Conservation (phyloP, 257 asterid species). For the Catharanthus roseus region DNA sequence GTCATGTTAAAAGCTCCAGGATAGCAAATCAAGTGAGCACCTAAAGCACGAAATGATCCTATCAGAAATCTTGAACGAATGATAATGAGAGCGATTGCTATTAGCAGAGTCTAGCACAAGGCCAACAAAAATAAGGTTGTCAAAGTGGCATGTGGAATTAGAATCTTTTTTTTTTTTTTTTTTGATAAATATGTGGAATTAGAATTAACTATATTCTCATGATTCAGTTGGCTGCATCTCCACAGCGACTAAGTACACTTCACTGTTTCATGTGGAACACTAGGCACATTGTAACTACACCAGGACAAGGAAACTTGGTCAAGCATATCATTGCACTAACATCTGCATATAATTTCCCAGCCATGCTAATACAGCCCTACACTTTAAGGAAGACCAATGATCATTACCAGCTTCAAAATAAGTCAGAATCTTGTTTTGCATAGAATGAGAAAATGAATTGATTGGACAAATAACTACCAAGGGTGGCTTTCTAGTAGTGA, state of each 20-base stretch:
- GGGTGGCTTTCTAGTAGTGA: not conserved
- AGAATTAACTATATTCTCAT: not conserved
- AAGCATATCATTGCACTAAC: not conserved
- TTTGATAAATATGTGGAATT: no score
- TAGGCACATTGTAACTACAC: not conserved
- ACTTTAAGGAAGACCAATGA: not conserved
- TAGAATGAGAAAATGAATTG: not conserved
- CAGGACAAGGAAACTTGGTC: not conserved
- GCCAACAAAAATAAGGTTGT: not conserved
- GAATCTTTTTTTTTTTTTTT: no score
- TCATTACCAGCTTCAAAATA: not conserved
- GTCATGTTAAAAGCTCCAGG: constrained; percentile 98
- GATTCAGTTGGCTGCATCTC: not conserved
- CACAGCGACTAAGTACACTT: not conserved
- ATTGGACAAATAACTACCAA: not conserved
- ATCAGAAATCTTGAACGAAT: constrained; percentile 16
- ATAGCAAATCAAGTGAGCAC: constrained; percentile 85
- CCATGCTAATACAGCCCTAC: not conserved
- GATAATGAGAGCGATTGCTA: not conserved
- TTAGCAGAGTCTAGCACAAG: not conserved
- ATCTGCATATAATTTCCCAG: not conserved
- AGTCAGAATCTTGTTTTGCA: not conserved
- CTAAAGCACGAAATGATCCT: constrained; percentile 31
- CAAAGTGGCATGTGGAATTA: not conserved
- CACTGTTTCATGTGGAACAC: not conserved